These are phyloP conservation scores for Retiboletus flavoniger DNA, from an alignment of 1,284 basidiomycete genomes.

Conservation along the genomic window DNA sequence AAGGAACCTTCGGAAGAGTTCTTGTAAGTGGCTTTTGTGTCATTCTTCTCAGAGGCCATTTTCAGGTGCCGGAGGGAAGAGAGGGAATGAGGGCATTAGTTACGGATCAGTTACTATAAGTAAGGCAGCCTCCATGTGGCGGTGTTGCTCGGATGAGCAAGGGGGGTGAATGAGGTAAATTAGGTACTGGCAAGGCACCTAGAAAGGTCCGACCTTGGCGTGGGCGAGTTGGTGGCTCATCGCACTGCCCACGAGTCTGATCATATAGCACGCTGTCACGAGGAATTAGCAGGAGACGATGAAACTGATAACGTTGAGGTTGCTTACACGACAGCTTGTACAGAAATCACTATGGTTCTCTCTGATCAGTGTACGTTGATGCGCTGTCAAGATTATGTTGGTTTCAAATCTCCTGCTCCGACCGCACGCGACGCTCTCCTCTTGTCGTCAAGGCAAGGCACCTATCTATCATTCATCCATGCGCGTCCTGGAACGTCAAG, in stretches of 20 bases:
- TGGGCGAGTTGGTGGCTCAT: background rate
- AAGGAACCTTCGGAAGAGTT: conserved; percentile 16
- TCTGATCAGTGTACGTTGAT: too few relatives aligned
- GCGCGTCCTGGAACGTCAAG: too few relatives aligned
- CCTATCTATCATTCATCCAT: too few relatives aligned
- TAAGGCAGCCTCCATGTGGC: conserved; percentile 10
- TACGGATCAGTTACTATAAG: background rate
- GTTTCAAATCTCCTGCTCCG: too few relatives aligned
- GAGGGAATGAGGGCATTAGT: background rate
- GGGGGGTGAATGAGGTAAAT: background rate
- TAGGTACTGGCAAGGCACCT: background rate
- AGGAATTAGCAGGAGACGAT: background rate
- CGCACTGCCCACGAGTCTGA: background rate
- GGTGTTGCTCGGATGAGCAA: conserved; percentile 5
- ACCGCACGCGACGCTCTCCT: too few relatives aligned
- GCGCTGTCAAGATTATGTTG: too few relatives aligned
- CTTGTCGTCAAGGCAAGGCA: too few relatives aligned
- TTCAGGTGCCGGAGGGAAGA: background rate
- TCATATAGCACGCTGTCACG: background rate
- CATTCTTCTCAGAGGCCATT: conserved; percentile 29
- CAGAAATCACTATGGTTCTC: background rate
- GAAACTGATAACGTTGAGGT: background rate
- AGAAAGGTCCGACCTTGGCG: background rate
- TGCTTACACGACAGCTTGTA: too few relatives aligned
- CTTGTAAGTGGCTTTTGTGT: background rate